phyloP scores from a whole-genome alignment of 1,139 yeast species.

The Candida pseudoviswanathii region DNA sequence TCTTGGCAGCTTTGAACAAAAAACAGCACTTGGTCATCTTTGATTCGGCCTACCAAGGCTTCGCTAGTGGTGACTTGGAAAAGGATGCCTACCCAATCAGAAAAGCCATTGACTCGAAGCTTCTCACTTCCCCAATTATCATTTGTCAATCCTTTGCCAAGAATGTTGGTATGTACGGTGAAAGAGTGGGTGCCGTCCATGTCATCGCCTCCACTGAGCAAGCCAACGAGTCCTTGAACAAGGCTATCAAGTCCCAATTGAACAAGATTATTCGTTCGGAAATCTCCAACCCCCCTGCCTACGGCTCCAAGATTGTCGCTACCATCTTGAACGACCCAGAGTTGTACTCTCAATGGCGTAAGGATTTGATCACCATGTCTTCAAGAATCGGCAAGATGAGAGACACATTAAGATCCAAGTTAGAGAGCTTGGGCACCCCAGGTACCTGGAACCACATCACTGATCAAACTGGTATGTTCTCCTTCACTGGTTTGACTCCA shows the following conservation, averaged over 20 bases:
- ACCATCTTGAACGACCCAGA: slow-evolving; percentile 66
- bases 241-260: slow-evolving; percentile 73
- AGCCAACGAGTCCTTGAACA: slow-evolving; percentile 27
- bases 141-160: slow-evolving; percentile 98
- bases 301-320: slow-evolving; percentile 92
- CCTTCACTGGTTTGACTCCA: slow-evolving; percentile 82
- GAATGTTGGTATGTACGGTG: slow-evolving; percentile 97
- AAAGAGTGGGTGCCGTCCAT: slow-evolving; percentile 94
- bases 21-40: slow-evolving; percentile 45
- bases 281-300: slow-evolving; percentile 92
- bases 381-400: slow-evolving; percentile 83
- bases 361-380: slow-evolving; percentile 86
- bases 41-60: slow-evolving; percentile 53
- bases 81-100: slow-evolving; percentile 88
- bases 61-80: slow-evolving; percentile 69
- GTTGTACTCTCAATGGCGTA: slow-evolving; percentile 78
- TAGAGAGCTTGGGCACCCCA: slow-evolving; percentile 69
- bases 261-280: slow-evolving; percentile 79
- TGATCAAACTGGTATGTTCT: slow-evolving; percentile 94
- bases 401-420: slow-evolving; percentile 57
- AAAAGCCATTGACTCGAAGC: slow-evolving; percentile 62
- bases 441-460: slow-evolving; percentile 95
- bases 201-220: slow-evolving; percentile 52
- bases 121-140: slow-evolving; percentile 51
- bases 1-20: slow-evolving; percentile 41